Base-by-base conservation (phyloP, 345 rosid genomes). In the Dipteronia sinensis region DNA sequence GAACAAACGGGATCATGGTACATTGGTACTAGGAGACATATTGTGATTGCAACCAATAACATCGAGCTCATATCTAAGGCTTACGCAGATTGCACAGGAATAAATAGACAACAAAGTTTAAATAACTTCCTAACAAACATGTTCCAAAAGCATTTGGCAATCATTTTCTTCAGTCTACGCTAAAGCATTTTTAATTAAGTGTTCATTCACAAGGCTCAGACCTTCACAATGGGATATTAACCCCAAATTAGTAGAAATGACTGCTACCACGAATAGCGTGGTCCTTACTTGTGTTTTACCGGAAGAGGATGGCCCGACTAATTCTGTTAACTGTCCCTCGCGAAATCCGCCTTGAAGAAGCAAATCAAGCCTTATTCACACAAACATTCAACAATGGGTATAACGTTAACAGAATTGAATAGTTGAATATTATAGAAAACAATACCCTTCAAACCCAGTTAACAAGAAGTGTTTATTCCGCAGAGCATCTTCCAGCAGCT, bases 281-380 rank as follows among this genome's bases (percentile, higher is more conserved):
- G 1, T 64, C 58, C 91, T 68, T 83, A 92, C 97, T 73, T 92
- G 97, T 61, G 97, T 94, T 92, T 94, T 94, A 79, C 98, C 97
- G 63, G 97, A 92, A 58, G 97, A 85, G 0, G 98, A 94, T 44
- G 90, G 92, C 67, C 98, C 98, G n/a, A 86, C 94, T 72, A 94
- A 76, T 85, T 94, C 98, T 22, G 93, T 92, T 53, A 94, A 76
- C 74, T 87, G 94, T 67, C 97, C 98, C 76, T 77, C 81, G 46
- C 85, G 68, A 51, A 92, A 47, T 58, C 98, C 98, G 76, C 94
- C 98, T 66, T 76, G 82, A 78, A 92, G 94, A 67, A 92, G 83
- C 22, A 80, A 78, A 84, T 94, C 97, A 77, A 86, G 40, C 85
- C 98, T 93, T 83, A 68, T 51, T 61, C 63, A 70, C 64, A 84